Evolutionary conservation across 495 filamentous ascomycete species (phyloP), one percentile per base, ranked within the genome.

Genomic region (Chaetomium tenue): DNA sequence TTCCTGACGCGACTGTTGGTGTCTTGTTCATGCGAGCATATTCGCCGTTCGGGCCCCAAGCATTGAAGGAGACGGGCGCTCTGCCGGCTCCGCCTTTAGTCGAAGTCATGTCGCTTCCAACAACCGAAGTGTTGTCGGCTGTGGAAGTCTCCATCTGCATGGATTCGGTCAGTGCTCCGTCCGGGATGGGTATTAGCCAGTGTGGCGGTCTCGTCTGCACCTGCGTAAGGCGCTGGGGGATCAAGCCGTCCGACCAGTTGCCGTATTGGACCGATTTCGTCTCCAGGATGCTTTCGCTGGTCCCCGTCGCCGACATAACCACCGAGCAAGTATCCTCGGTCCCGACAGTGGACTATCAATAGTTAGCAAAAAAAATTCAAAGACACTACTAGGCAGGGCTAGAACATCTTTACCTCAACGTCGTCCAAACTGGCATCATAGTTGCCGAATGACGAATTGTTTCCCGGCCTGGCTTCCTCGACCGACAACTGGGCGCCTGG

Each of bases 31-130:
- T 61, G 16, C 44, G 40, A 5, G 39, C 28, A 13, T 37, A 58
- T 52, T 69, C 48, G 33, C 65, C 65, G 13, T 67, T 33, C 1
- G 68, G 65, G 16, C 68, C 65, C 58, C 54, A 70, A 28, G 65
- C 62, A 22, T 65, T 70, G 63, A 60, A 67, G 0, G 55, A 12
- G 11, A 65, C 50, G 48, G 33, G 33, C 33, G 5, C 33, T 3
- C n/a, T 37, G 15, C 33, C 9, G 28, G 16, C 8, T n/a, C 3
- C 20, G 13, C 28, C 0, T 3, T 37, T 2, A 50, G n/a, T 20
- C 2, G 5, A 2, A 28, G 40, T 22, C 25, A 18, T 25, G 33
- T 15, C 37, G 22, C 30, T 22, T 23, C 46, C n/a, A 28, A 5
- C 51, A 6, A 23, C 26, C 3, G 60, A 62, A 15, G 20, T 52